Percentiles rank a stretch among this genome's conserved stretches.
Evolutionary conservation across 148 eudicot species (phyloP).

Genomic region (Diospyros lotus): DNA sequence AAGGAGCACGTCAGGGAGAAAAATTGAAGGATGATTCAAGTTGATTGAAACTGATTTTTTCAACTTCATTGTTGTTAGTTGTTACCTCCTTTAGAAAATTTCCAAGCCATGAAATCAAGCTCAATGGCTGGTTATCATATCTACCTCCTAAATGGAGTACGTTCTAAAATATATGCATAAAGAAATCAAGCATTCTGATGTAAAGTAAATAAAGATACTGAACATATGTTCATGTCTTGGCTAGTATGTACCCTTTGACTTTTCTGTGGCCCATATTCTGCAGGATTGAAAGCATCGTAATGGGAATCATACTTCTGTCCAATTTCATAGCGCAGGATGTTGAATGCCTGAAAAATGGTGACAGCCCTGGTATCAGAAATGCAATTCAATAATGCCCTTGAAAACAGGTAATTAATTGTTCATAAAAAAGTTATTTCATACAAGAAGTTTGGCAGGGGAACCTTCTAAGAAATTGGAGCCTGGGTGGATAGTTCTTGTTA

Average conservation of each 20-base stretch:
- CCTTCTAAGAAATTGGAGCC: neutral
- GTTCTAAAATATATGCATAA: too few species aligned
- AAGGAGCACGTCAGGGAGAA: too few species aligned
- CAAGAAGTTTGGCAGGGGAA: neutral
- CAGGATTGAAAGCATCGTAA: constrained; percentile 88
- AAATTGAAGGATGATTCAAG: neutral
- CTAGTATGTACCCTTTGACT: constrained; percentile 76
- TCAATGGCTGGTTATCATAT: neutral
- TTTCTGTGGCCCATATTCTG: constrained; percentile 89
- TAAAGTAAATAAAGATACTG: neutral
- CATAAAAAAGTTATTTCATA: neutral
- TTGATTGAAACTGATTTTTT: neutral
- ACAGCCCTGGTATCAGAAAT: constrained; percentile 19
- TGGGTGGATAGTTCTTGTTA: neutral
- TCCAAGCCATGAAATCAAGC: neutral
- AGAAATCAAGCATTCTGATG: too few species aligned
- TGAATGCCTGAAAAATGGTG: constrained; percentile 71
- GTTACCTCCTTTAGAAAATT: neutral
- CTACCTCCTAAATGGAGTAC: neutral
- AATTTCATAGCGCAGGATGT: constrained; percentile 71
- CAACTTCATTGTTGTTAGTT: neutral
- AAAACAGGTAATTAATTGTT: constrained; percentile 2
- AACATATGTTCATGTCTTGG: constrained; percentile 11
- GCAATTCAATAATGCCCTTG: constrained; percentile 8
- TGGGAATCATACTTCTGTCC: constrained; percentile 88